Evolutionary conservation across 768 basidiomycete species (phyloP), one percentile per base, ranked within the genome.

Genomic region (Ramaria rubella): DNA sequence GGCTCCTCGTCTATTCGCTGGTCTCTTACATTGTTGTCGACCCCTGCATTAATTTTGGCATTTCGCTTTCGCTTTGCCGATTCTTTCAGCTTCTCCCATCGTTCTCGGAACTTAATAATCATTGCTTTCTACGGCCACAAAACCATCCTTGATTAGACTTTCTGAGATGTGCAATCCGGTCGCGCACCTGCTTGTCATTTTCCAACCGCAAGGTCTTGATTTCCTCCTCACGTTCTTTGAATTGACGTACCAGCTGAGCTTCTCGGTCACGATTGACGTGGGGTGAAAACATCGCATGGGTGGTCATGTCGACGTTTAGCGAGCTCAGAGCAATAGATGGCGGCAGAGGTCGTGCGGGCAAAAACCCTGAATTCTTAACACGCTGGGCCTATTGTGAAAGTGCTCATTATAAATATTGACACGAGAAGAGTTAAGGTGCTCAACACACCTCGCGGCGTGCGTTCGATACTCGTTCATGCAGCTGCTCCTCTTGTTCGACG

Each of bases 41-140:
- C 76, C 8, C 78, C 79, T 1, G 76, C 79, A 52, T 81, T 82
- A 14, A 72, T 76, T 62, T 78, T 80, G 50, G 83, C 84, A 64
- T 88, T 86, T 67, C 90, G 88, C 73, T 92, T 91, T 59, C 86
- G 82, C 69, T 85, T 90, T 7, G 89, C 86, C 26, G 86, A 87
- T 64, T 93, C 91, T 67, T 93, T 93, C 56, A 93, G 73, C 68
- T 90, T 91, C 67, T 89, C 87, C 90, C 90, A 93, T 38, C 88
- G 78, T 70, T 92, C 90, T 26, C 86, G 81, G 70, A 88, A 92
- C 63, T 87, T 86, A 21, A 77, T 75, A 60, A 91, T 90, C 80
- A 90, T 87, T 11, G 81, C 75, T 82, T 86, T 88, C 90, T 92
- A 70, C 58, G 36, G 19, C 40, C 3, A 12, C 58, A 49, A 64